Evolutionary conservation across 2,329 filamentous ascomycete genomes (phyloP), one percentile per base, ranked within the genome.

Genomic region (Scleromitrula shiraiana): DNA sequence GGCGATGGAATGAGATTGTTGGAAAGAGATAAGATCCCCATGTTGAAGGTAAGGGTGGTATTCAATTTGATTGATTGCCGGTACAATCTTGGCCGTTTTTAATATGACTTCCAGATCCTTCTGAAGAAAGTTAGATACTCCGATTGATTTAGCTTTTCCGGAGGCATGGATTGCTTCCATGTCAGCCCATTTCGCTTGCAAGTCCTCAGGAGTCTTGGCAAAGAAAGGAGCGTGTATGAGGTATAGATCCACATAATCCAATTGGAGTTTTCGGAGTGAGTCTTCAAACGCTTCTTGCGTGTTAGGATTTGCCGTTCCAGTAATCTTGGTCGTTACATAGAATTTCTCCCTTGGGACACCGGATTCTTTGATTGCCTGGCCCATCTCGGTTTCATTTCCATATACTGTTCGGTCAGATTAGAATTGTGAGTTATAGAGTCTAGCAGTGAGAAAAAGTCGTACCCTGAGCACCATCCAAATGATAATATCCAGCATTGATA

Each of bases 1-100:
- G 4, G 76, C 73, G 53, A 86, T 84, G 46, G 69, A 65, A 58
- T 82, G 68, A 59, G 74, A 64, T 56, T 71, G 71, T 63, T 75
- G 75, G 65, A 76, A 85, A 14, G 69, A 65, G 26, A 85, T 46
- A 10, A 85, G 68, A 22, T 73, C 69, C 5, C 70, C 71, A 62
- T 84, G 82, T 65, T 85, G 82, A 43, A 85, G 70, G 63, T 88
- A 87, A 0, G 86, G 85, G 66, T 93, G 84, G 60, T 78, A 82
- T 69, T 91, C 86, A 61, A 91, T 85, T 72, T 93, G 86, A 69
- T 91, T 90, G 53, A 85, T 76, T 6, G 77, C 80, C 0, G 87
- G 87, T 3, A 70, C 62, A 51, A 84, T 64, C 56, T 74, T 76
- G 42, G 81, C 80, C 5, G 79, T 78, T 62, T 74, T 63, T 2